phyloP scores from a whole-genome alignment of 2,329 filamentous ascomycete species.

The Penicillium sp. region DNA sequence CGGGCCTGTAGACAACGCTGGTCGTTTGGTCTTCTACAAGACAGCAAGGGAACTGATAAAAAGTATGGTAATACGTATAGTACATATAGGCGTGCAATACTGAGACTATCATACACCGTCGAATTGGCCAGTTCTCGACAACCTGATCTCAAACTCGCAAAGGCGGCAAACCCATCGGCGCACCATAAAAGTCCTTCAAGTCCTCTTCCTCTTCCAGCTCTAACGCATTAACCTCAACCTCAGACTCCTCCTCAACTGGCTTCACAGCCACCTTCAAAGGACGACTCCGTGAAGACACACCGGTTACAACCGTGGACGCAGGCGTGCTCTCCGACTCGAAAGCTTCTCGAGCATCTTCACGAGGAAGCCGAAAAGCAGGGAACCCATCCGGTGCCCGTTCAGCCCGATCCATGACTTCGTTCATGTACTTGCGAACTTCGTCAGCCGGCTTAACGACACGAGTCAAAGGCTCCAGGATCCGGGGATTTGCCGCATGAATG shows the following conservation, averaged over 20 bases:
- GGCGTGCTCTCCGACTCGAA: slow-evolving; percentile 33
- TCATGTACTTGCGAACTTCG: slow-evolving; percentile 58
- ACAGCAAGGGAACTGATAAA: background rate
- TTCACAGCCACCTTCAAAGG: slow-evolving; percentile 24
- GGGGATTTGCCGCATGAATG: slow-evolving; percentile 55
- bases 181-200: slow-evolving; percentile 45
- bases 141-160: slow-evolving; percentile 21
- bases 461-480: slow-evolving; percentile 57
- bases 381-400: slow-evolving; percentile 58
- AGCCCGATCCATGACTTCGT: slow-evolving; percentile 59
- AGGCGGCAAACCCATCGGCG: slow-evolving; percentile 40
- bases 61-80: background rate
- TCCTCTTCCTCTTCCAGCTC: slow-evolving; percentile 33
- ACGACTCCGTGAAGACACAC: slow-evolving; percentile 24
- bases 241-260: slow-evolving; percentile 31
- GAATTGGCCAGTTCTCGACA: background rate
- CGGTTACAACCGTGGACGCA: slow-evolving; percentile 12
- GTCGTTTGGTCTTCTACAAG: background rate
- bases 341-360: slow-evolving; percentile 37
- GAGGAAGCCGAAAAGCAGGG: slow-evolving; percentile 58
- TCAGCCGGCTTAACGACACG: slow-evolving; percentile 58
- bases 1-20: background rate
- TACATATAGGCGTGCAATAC: background rate
- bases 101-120: background rate
- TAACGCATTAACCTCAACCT: slow-evolving; percentile 24